phyloP scores from a whole-genome alignment of 495 filamentous ascomycete genomes.

The Penicillium cataractarum region DNA sequence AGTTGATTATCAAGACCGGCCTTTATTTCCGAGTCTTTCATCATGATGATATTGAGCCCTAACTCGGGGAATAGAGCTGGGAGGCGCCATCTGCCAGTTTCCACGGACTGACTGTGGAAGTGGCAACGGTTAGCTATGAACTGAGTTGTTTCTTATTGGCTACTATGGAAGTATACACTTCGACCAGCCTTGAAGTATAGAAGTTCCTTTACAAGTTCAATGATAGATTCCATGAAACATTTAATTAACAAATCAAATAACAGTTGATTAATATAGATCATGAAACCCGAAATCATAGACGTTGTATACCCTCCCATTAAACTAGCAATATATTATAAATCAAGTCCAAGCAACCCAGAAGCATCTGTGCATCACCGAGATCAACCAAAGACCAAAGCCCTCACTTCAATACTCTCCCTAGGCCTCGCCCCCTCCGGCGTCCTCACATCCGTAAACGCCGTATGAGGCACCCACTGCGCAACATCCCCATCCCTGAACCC shows the following conservation, averaged over 20 bases:
- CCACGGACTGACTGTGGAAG: not conserved
- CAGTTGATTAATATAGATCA: not conserved
- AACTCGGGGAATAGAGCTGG: not conserved
- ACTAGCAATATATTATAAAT: not conserved
- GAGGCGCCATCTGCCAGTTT: not conserved
- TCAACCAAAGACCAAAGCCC: conserved; percentile 81
- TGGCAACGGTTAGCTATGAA: not conserved
- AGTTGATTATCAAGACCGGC: not conserved
- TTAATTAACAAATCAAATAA: not conserved
- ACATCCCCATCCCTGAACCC: conserved; percentile 53
- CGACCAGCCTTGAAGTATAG: too few species aligned
- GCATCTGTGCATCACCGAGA: not conserved
- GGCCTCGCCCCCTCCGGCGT: conserved; percentile 60
- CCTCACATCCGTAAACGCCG: conserved; percentile 76
- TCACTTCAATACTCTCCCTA: conserved; percentile 85
- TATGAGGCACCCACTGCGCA: conserved; percentile 75
- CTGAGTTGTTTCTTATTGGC: not conserved
- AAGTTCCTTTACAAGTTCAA: too few species aligned
- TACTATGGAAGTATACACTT: not conserved
- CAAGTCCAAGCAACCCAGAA: not conserved
- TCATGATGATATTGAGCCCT: conserved; percentile 19
- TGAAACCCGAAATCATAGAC: not conserved
- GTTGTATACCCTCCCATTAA: not conserved
- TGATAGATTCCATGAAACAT: not conserved
- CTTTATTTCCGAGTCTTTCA: conserved; percentile 6